Evolutionary conservation across 75 land plant genomes (phyloP), one percentile per base, ranked within the genome.

Genomic region (Cryptomeria japonica): DNA sequence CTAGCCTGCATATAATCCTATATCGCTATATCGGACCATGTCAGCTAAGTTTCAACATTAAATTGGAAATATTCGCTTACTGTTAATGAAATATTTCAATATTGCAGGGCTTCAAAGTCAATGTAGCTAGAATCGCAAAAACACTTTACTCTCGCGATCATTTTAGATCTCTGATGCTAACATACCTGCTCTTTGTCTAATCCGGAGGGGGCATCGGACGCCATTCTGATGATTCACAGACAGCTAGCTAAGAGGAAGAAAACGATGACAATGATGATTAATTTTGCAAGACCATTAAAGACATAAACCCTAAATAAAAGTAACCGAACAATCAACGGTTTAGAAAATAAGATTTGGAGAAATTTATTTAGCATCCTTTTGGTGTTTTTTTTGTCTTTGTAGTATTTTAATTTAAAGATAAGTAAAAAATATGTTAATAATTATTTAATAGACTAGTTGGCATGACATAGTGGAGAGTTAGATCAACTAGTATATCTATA

Each of bases 141-240:
- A 38, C 22, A n/a, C 11, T 79, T 25, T 39, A 5, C 22, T 7
- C 37, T 38, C 38, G 25, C 42, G 14, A 18, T 16, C 28, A 32
- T 39, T 79, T 79, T 0, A 39, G 41, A 79, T 79, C 22, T 39
- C 28, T 64, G 0, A 64, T 22, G 5, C 25, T 9, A 79, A 82
- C 15, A 46, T 82, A 82, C 84, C 84, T 82, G 84, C 13, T 82
- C 84, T 46, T 82, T 82, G 16, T 82, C 84, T 2, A 82, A 16
- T 44, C 84, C 84, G 11, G 84, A 82, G 31, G 84, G 84, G 4
- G 34, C 84, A 2, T 73, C 11, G 77, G 84, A 7, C 0, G 84
- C 84, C 84, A 82, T 82, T 82, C 9, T 28, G n/a, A 46, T 11
- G 47, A 28, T 82, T 13, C 11, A 25, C 12, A 8, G 28, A 31